phyloP scores from a whole-genome alignment of 2,329 filamentous ascomycete species.

The Coleophoma cylindrospora region DNA sequence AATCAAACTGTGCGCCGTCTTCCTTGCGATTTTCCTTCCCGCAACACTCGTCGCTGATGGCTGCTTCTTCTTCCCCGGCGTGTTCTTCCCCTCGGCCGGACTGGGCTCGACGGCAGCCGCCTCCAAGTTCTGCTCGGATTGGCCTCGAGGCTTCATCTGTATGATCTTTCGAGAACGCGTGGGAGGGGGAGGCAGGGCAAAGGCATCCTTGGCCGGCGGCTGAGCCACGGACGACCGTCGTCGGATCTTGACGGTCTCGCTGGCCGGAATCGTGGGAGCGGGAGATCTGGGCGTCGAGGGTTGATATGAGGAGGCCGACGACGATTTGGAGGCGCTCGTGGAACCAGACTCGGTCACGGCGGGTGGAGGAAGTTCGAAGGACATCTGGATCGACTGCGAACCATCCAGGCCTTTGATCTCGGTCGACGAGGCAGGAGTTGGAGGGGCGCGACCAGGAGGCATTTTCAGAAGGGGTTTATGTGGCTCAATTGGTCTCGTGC shows the following conservation, averaged over 20 bases:
- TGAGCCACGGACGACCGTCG: constrained; percentile 43
- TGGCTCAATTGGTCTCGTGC: background rate
- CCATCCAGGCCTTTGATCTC: constrained; percentile 73
- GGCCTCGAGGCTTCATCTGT: constrained; percentile 77
- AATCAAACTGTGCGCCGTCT: constrained; percentile 94
- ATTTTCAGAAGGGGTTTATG: constrained; percentile 36
- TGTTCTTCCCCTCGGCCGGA: constrained; percentile 9
- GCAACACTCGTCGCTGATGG: constrained; percentile 72
- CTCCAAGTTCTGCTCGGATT: constrained; percentile 29
- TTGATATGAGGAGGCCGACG: constrained; percentile 43
- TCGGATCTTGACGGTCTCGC: constrained; percentile 33
- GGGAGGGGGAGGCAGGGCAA: constrained; percentile 85
- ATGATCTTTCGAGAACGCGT: constrained; percentile 94
- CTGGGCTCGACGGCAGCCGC: constrained; percentile 10
- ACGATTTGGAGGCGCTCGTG: constrained; percentile 41
- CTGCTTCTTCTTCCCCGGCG: constrained; percentile 65
- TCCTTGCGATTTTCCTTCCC: constrained; percentile 89
- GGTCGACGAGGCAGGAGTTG: constrained; percentile 74
- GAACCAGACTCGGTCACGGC: constrained; percentile 51
- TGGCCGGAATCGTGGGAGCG: constrained; percentile 23
- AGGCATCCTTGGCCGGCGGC: constrained; percentile 48
- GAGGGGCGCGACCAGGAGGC: constrained; percentile 62
- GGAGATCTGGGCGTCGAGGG: constrained; percentile 38
- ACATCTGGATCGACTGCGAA: constrained; percentile 56
- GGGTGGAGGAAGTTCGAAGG: constrained; percentile 74